Conservation (phyloP, 2,329 filamentous ascomycete genomes). For the Penicillium corylophilum region DNA sequence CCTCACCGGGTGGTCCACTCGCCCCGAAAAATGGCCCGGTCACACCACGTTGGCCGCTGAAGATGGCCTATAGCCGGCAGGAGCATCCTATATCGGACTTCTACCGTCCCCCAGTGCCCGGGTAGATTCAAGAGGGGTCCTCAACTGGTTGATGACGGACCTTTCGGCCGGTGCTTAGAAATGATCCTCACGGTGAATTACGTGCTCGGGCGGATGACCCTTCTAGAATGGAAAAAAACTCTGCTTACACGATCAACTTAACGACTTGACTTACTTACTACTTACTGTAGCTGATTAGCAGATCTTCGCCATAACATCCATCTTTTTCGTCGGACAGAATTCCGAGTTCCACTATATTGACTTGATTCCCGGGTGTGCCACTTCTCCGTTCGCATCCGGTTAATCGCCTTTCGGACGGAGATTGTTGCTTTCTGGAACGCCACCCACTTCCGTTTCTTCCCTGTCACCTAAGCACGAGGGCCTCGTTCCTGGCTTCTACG, state of each 20-base stretch:
- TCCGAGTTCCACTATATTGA: not conserved
- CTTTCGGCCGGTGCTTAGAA: conserved; percentile 9
- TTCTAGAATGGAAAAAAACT: not conserved
- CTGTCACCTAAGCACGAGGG: not conserved
- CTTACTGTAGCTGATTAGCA: no score
- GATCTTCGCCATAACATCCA: not conserved
- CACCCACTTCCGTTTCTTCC: conserved; percentile 1
- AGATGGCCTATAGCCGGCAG: conserved; percentile 1
- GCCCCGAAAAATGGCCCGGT: not conserved
- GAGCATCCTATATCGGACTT: conserved; percentile 11
- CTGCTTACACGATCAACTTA: not conserved
- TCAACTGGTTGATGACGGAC: not conserved
- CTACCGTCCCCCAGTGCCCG: not conserved
- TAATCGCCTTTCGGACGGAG: conserved; percentile 6
- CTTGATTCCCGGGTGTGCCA: not conserved
- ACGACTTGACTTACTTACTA: not conserved
- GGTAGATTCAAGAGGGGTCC: not conserved
- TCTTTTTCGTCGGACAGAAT: not conserved
- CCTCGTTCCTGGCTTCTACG: conserved; percentile 4
- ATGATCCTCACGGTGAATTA: conserved; percentile 9
- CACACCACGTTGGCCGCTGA: conserved; percentile 3
- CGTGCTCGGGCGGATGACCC: conserved; percentile 10
- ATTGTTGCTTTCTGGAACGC: conserved; percentile 8
- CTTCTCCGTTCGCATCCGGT: conserved; percentile 15
- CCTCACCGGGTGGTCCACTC: not conserved